Evolutionary conservation across 1,284 basidiomycete genomes (phyloP).

Genomic region (Fomitopsis palustris): DNA sequence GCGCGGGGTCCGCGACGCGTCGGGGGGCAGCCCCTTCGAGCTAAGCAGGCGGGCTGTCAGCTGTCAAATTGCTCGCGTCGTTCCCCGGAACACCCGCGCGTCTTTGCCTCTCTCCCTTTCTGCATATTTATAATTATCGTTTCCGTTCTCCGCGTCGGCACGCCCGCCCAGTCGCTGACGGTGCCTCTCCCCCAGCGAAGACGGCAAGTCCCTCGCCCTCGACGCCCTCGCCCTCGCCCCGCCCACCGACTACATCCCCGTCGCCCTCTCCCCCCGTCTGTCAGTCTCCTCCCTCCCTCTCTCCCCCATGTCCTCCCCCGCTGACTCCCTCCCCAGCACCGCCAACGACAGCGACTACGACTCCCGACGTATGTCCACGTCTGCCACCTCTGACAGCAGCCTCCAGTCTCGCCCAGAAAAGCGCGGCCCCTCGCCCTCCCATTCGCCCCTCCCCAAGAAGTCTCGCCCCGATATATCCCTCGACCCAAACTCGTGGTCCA

Average conservation of each 20-base stretch:
- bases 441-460: slow-evolving; percentile 50
- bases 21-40: not conserved
- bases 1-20: not conserved
- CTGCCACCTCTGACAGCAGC: slow-evolving; percentile 53
- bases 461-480: slow-evolving; percentile 27
- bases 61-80: slow-evolving; percentile 9
- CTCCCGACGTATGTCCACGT: slow-evolving; percentile 34
- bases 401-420: slow-evolving; percentile 56
- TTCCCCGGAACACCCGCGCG: slow-evolving; percentile 26
- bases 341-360: slow-evolving; percentile 38
- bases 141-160: not conserved
- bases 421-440: slow-evolving; percentile 47
- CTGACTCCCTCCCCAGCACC: slow-evolving; percentile 20
- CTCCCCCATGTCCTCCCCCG: slow-evolving; percentile 12
- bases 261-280: slow-evolving; percentile 44
- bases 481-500: slow-evolving; percentile 31
- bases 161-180: not conserved
- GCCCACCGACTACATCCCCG: slow-evolving; percentile 41
- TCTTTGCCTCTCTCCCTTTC: slow-evolving; percentile 19
- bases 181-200: slow-evolving; percentile 11
- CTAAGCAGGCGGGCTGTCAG: slow-evolving; percentile 3
- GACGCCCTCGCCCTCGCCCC: slow-evolving; percentile 24
- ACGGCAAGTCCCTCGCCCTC: slow-evolving; percentile 14
- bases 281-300: slow-evolving; percentile 18
- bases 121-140: slow-evolving; percentile 4